phyloP scores from a whole-genome alignment of 2,329 filamentous ascomycete species.

The Septoria linicola region DNA sequence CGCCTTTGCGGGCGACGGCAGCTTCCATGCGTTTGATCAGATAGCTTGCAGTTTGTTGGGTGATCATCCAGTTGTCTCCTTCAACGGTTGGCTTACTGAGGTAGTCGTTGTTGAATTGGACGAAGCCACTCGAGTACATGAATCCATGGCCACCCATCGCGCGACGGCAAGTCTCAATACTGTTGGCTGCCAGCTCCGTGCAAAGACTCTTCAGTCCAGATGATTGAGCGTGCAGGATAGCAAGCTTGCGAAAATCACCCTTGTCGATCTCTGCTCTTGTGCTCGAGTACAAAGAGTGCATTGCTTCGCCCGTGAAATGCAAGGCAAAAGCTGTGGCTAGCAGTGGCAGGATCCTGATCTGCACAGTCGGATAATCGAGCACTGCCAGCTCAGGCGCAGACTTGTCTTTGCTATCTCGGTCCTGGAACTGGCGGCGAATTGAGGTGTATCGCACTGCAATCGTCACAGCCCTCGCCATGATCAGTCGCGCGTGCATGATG shows the following conservation, averaged over 20 bases:
- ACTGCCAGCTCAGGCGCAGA: constrained; percentile 47
- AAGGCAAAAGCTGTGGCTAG: constrained; percentile 54
- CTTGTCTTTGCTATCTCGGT: constrained; percentile 46
- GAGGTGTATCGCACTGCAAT: constrained; percentile 53
- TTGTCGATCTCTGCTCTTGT: constrained; percentile 50
- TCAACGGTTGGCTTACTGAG: constrained; percentile 56
- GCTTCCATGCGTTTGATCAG: constrained; percentile 54
- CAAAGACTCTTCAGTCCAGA: constrained; percentile 56
- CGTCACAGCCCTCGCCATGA: constrained; percentile 54
- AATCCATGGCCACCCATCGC: constrained; percentile 57
- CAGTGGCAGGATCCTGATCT: constrained; percentile 54
- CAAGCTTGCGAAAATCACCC: constrained; percentile 51
- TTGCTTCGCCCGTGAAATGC: constrained; percentile 50
- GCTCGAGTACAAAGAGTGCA: constrained; percentile 51
- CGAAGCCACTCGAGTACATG: constrained; percentile 53
- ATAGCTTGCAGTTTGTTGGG: constrained; percentile 52
- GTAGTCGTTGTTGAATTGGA: constrained; percentile 53
- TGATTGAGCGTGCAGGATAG: constrained; percentile 55
- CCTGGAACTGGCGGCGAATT: constrained; percentile 51
- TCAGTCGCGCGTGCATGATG: constrained; percentile 53
- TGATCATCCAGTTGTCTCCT: constrained; percentile 60
- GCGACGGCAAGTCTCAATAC: constrained; percentile 55
- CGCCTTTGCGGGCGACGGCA: constrained; percentile 39
- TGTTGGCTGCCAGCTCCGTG: constrained; percentile 54
- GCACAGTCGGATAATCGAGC: constrained; percentile 56